These are phyloP conservation scores for Amorphotheca resinae DNA, from an alignment of 495 filamentous ascomycete genomes.

Conservation along the genomic window DNA sequence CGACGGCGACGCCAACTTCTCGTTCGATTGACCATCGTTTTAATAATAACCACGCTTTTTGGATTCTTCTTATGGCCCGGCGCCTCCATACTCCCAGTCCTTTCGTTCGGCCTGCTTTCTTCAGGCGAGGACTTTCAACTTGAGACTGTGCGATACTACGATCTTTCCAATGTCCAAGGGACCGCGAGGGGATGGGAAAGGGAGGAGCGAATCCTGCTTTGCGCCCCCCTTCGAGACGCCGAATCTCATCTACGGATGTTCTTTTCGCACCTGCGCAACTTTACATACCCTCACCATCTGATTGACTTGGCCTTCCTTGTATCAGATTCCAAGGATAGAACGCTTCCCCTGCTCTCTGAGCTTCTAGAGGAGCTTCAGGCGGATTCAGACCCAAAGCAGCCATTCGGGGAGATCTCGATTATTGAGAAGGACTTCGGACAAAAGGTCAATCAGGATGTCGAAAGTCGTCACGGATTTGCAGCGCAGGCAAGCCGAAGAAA, in stretches of 20 bases:
- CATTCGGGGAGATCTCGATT: constrained; percentile 94
- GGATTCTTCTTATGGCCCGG: constrained; percentile 54
- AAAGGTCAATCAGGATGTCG: constrained; percentile 94
- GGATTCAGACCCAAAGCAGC: constrained; percentile 57
- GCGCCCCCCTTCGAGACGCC: constrained; percentile 88
- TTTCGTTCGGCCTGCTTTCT: constrained; percentile 63
- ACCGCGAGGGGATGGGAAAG: constrained; percentile 86
- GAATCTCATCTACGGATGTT: constrained; percentile 94
- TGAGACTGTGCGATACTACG: constrained; percentile 93
- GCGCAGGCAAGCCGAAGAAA: constrained; percentile 90
- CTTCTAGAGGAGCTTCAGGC: constrained; percentile 73
- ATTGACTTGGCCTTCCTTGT: constrained; percentile 96
- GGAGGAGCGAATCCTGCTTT: constrained; percentile 89
- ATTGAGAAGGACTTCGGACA: constrained; percentile 99
- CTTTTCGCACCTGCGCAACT: constrained; percentile 88
- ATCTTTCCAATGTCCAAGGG: constrained; percentile 80
- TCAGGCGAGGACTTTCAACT: constrained; percentile 61
- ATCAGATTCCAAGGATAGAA: constrained; percentile 92
- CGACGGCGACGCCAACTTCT: constrained; percentile 65
- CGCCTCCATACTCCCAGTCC: constrained; percentile 52
- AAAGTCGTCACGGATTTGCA: constrained; percentile 94
- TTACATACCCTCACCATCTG: constrained; percentile 94
- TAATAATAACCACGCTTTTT: constrained; percentile 40
- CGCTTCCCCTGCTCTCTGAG: constrained; percentile 59
- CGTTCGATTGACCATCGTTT: constrained; percentile 45